Base-by-base conservation (phyloP, 495 filamentous ascomycete species). In the Aspergillus bridgeri region DNA sequence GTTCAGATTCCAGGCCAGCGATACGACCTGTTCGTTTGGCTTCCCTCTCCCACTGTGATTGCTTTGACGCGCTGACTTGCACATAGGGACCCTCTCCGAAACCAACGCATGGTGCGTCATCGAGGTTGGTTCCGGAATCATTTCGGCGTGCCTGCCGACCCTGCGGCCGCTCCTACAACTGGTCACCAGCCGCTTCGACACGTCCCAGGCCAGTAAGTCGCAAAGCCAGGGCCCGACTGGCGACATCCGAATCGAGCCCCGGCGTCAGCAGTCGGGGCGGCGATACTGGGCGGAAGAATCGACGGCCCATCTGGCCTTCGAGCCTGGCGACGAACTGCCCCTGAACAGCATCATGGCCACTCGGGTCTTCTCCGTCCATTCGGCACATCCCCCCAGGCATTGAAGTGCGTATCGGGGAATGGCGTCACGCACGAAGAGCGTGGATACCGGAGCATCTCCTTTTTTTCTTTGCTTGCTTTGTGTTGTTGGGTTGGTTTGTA, bases 81-180 rank as follows among this genome's bases (percentile, higher is more conserved):
- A 17, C 13, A 9, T 42, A 54, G 38, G 22, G 25, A 49, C 46
- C 5, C 23, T 56, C 6, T 20, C n/a, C n/a, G 15, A 8, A 15
- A 22, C 54, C 25, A 21, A 18, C 6, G 18, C 45, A 15, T 56
- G 54, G 54, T 42, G 18, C 22, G 15, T 42, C 3, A 23, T 56
- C 23, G 54, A 56, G 15, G 23, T 21, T 8, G 15, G 44, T 11
- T 21, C 18, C 3, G 54, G 54, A 3, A 42, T 56, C 20, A 56
- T 43, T 15, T 48, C 45, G 3, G 54, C 54, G 0, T 56, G 54
- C 19, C 25, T 56, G 0, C 54, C 54, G 4, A 56, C 45, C 4
- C 23, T 56, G 17, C 54, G 54, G n/a, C 54, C 54, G 20, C 54
- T 56, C 22, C 15, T 56, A 13, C 6, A 38, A 15, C 5, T 38